Base-by-base conservation (phyloP, 1,284 basidiomycete genomes). In the Austroboletus niveus region DNA sequence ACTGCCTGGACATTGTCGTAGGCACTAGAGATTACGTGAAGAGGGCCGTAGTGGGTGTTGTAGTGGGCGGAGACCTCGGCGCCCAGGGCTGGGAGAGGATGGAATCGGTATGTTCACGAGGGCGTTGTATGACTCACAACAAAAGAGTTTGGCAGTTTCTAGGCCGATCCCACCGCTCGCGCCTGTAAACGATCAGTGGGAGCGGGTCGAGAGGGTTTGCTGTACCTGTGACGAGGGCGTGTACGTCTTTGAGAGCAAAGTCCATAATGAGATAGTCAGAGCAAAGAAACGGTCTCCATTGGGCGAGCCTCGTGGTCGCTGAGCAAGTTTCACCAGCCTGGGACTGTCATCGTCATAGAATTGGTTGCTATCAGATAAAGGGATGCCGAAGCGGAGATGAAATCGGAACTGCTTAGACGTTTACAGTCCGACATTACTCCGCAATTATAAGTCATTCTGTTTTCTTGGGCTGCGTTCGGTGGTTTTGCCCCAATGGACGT, bases 61-160 rank as follows among this genome's bases (percentile, higher is more conserved):
- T 85, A 91, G 62, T 89, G 86, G 0, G 85, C 87, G 0, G 85
- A 82, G 8, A 91, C 85, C 53, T 76, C 77, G 5, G 87, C 84
- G 4, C 85, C 85, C 58, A 85, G 81, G 36, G 80, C 85, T 88
- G 62, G 24, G 17, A 14, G 8, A 14, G 17, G 36, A 20, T 20
- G 5, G n/a, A 38, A 6, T 41, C 9, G 31, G 17, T 11, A 35
- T 8, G n/a, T 43, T 43, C 47, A 47, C 38, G 34, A 29, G 30
- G 15, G 20, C 5, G 42, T 24, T 24, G 27, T 5, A 8, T 8
- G n/a, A 63, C 70, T 63, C 54, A 81, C 84, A 72, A 27, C 83
- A 74, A 61, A 82, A 87, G 1, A 78, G 62, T 14, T 71, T 68
- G 14, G 74, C 72, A 3, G 80, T 84, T 59, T 78, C 81, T 0